Evolutionary conservation across 148 eudicot genomes (phyloP).

Genomic region (Persicaria maculosa): DNA sequence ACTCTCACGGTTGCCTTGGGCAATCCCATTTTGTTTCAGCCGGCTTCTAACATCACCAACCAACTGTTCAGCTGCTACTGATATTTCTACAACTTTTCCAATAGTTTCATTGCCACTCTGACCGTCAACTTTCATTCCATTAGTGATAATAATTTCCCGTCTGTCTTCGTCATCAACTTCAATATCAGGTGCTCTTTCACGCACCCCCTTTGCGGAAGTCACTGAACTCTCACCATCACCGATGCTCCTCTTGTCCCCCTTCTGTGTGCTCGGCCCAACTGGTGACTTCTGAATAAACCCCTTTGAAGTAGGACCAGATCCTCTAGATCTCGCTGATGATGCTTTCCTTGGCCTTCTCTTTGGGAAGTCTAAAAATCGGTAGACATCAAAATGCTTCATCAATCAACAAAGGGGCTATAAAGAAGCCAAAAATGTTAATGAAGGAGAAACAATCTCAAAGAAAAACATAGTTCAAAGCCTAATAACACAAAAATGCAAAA

Average conservation of each 20-base stretch:
- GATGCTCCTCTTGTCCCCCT: slow-evolving; percentile 35
- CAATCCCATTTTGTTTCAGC: slow-evolving; percentile 31
- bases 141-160: slow-evolving; percentile 16
- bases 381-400: background rate
- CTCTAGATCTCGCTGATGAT: slow-evolving; percentile 43
- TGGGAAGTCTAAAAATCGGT: slow-evolving; percentile 45
- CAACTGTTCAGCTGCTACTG: slow-evolving; percentile 2
- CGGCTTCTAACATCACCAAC: slow-evolving; percentile 16
- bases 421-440: background rate
- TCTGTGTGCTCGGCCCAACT: slow-evolving; percentile 34
- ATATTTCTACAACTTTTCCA: slow-evolving; percentile 19
- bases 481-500: background rate
- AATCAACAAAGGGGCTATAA: background rate
- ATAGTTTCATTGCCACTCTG: slow-evolving; percentile 29
- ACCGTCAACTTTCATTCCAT: slow-evolving; percentile 23
- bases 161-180: slow-evolving; percentile 24
- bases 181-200: slow-evolving; percentile 27
- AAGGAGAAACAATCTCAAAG: no score
- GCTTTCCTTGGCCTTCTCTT: slow-evolving; percentile 44
- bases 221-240: slow-evolving; percentile 29
- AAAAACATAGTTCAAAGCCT: no score
- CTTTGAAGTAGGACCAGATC: slow-evolving; percentile 35
- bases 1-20: slow-evolving; percentile 18
- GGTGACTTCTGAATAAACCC: slow-evolving; percentile 60
- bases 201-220: slow-evolving; percentile 23